Evolutionary conservation across 208 protist genomes (phyloP).

Genomic region (Leishmania guyanensis): DNA sequence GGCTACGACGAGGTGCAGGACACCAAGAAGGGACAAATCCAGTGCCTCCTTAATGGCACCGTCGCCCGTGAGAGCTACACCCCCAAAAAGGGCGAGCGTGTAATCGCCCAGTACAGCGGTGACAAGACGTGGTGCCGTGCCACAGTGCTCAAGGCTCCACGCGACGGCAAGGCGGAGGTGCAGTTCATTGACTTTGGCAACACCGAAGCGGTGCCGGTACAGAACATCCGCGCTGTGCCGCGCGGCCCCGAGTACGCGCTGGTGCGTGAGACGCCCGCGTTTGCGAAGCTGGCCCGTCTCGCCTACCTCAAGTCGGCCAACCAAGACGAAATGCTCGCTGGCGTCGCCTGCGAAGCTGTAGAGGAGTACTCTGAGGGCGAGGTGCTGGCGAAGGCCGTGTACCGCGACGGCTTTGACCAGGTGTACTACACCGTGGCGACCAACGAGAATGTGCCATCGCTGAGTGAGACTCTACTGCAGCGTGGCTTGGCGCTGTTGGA

Average conservation of each 20-base stretch:
- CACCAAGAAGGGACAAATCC: conserved; percentile 44
- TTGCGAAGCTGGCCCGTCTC: conserved; percentile 63
- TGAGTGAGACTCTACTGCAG: conserved; percentile 84
- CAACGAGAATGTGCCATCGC: conserved; percentile 62
- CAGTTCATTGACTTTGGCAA: conserved; percentile 92
- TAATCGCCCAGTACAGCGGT: conserved; percentile 70
- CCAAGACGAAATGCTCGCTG: conserved; percentile 41
- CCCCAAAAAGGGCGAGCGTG: conserved; percentile 71
- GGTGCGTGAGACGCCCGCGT: conserved; percentile 64
- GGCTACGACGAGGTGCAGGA: conserved; percentile 46
- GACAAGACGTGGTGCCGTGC: conserved; percentile 88
- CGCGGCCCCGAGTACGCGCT: conserved; percentile 70
- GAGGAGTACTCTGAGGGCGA: conserved; percentile 78
- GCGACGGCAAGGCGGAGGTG: conserved; percentile 51
- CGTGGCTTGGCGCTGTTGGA: conserved; percentile 79
- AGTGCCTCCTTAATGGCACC: conserved; percentile 61
- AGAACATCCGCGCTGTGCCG: conserved; percentile 70
- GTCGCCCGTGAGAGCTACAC: conserved; percentile 26
- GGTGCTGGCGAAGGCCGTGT: conserved; percentile 77
- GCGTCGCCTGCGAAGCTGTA: conserved; percentile 50
- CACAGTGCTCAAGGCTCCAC: conserved; percentile 56
- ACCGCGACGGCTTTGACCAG: conserved; percentile 58
- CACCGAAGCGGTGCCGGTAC: conserved; percentile 45
- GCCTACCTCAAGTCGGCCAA: conserved; percentile 71
- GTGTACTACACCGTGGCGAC: conserved; percentile 75